Evolutionary conservation across 2,329 filamentous ascomycete genomes (phyloP), one percentile per base, ranked within the genome.

Genomic region (Phyllosticta citribraziliensis): DNA sequence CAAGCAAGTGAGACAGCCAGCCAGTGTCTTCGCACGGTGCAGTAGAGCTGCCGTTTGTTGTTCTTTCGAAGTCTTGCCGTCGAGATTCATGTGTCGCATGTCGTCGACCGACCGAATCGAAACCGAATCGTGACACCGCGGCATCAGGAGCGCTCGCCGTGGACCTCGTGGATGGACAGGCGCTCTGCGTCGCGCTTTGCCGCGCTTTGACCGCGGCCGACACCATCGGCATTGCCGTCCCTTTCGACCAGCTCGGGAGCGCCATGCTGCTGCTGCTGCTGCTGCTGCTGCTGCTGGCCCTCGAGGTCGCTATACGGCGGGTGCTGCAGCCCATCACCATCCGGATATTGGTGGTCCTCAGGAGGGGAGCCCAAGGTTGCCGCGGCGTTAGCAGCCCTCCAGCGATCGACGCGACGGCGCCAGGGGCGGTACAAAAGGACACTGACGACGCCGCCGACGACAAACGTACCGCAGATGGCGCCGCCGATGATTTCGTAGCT

Each of bases 401-500:
- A 47, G 4, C 40, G 40, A 47, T 83, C 82, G 58, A 87, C 75
- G 69, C 80, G 78, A 58, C 80, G 74, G 63, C 90, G 82, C 92
- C 93, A 97, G 0, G 89, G 89, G 65, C 82, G 83, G 70, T 97
- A 97, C 0, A 88, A 70, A 0, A 93, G 14, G 0, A 96, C 82
- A 8, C 89, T 91, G 0, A 88, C 79, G 0, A 84, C 72, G 0
- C 91, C 93, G 55, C 91, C 87, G 0, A 96, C 72, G 0, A 96
- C 75, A 67, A 97, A 97, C 0, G 89, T 79, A 0, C 86, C 91
- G 65, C 92, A 96, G 35, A 99, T 96, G 17, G 82, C 83, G 1
- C 89, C 94, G 10, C 92, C 91, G 54, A 96, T 86, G 63, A 93
- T 83, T 73, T 96, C 90, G 67, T 91, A 96, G 70, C 91, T 81